A percentile compares a stretch with the other conserved stretches of the same genome.
Conservation (phyloP, 768 basidiomycete genomes). For the Suillus paluster region DNA sequence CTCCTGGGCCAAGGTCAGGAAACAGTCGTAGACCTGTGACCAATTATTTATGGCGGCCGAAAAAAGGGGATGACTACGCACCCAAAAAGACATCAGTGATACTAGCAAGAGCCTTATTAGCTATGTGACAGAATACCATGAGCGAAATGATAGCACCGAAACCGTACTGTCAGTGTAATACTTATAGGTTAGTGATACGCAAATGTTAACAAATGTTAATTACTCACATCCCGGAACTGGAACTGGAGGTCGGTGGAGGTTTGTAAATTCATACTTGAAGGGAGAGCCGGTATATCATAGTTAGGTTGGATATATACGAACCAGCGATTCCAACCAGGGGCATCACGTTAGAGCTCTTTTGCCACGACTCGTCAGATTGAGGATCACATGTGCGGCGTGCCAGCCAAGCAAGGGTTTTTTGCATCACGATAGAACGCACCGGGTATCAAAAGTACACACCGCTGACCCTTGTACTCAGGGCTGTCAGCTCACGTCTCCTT, state of each 20-base stretch:
- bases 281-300: neutral
- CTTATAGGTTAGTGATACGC: neutral
- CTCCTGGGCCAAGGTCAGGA: too few relatives aligned
- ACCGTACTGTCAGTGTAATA: neutral
- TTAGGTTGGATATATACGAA: neutral
- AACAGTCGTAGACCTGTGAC: too few relatives aligned
- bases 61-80: neutral
- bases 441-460: neutral
- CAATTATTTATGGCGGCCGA: neutral
- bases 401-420: neutral
- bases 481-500: neutral
- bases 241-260: neutral
- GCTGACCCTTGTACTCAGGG: neutral
- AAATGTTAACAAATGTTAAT: neutral
- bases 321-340: neutral
- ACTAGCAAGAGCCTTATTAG: neutral
- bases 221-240: neutral
- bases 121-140: neutral
- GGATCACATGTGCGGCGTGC: too few relatives aligned
- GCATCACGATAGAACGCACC: neutral
- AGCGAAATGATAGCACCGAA: constrained; percentile 1
- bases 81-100: neutral
- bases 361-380: neutral
- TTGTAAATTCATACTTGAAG: neutral
- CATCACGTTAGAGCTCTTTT: neutral